Conservation (phyloP, 1,284 basidiomycete species). For the Cerrena zonata region DNA sequence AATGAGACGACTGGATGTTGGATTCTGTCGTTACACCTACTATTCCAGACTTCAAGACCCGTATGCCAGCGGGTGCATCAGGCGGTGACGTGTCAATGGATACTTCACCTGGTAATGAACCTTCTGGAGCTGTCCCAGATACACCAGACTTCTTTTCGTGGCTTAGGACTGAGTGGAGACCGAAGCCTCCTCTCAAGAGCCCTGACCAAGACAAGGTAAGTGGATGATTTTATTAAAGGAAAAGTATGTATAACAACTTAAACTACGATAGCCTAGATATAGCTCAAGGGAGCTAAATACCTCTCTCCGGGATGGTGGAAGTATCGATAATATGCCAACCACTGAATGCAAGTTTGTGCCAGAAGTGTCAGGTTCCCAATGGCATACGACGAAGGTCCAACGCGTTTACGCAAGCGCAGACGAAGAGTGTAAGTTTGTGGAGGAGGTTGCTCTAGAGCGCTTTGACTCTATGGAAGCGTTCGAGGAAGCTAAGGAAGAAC, state of each 20-base stretch:
- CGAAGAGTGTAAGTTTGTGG: slow-evolving; percentile 70
- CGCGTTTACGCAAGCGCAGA: slow-evolving; percentile 85
- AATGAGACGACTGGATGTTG: slow-evolving; percentile 91
- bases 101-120: neutral
- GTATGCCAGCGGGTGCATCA: neutral
- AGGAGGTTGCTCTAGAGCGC: slow-evolving; percentile 83
- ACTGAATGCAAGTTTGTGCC: slow-evolving; percentile 50
- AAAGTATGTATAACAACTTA: neutral
- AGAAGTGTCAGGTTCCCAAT: slow-evolving; percentile 87
- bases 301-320: slow-evolving; percentile 35
- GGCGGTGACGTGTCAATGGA: neutral
- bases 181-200: slow-evolving; percentile 56
- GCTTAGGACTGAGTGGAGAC: slow-evolving; percentile 71
- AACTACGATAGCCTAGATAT: slow-evolving; percentile 55
- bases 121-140: neutral
- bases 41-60: neutral
- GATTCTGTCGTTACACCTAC: slow-evolving; percentile 32
- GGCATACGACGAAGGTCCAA: slow-evolving; percentile 96
- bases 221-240: too few relatives aligned
- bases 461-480: slow-evolving; percentile 84
- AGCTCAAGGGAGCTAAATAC: slow-evolving; percentile 78
- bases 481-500: slow-evolving; percentile 82
- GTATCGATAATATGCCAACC: slow-evolving; percentile 28
- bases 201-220: slow-evolving; percentile 69
- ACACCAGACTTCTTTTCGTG: slow-evolving; percentile 77